phyloP scores from a whole-genome alignment of 2,329 filamentous ascomycete species.

The Neofusicoccum cordaticola region DNA sequence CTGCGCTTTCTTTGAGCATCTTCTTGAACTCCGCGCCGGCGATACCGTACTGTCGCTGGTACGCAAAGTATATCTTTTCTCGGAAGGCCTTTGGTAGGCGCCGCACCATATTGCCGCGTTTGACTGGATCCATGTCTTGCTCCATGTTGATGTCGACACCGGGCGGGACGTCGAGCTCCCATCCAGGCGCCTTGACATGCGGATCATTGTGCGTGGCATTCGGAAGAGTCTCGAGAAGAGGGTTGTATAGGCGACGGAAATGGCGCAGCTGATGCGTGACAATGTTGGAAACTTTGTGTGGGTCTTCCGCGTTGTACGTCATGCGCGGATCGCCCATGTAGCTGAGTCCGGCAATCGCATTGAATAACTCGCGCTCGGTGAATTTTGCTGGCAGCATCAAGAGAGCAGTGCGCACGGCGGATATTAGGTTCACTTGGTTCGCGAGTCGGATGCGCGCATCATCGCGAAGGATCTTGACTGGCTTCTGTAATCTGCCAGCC shows the following conservation, averaged over 20 bases:
- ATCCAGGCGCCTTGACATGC: conserved; percentile 56
- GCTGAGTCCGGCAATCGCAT: conserved; percentile 85
- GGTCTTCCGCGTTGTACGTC: conserved; percentile 67
- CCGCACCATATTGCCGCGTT: conserved; percentile 93
- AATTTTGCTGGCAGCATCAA: conserved; percentile 81
- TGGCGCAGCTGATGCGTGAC: conserved; percentile 87
- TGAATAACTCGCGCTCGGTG: conserved; percentile 83
- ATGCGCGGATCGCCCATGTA: conserved; percentile 98
- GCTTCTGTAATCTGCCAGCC: conserved; percentile 94
- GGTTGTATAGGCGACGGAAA: conserved; percentile 87
- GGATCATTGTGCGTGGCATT: conserved; percentile 77
- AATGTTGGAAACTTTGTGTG: conserved; percentile 89
- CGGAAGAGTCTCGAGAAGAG: conserved; percentile 83
- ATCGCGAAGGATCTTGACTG: conserved; percentile 94
- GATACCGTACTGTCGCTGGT: conserved; percentile 86
- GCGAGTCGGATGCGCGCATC: conserved; percentile 88
- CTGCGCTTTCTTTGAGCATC: conserved; percentile 75
- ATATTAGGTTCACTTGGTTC: conserved; percentile 93
- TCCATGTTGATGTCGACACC: conserved; percentile 63
- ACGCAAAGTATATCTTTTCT: conserved; percentile 87
- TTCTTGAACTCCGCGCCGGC: conserved; percentile 77
- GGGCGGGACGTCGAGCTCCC: conserved; percentile 56
- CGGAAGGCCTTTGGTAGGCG: conserved; percentile 84
- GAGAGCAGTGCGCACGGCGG: conserved; percentile 84
- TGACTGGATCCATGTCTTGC: conserved; percentile 91